Conservation (phyloP, 1,284 basidiomycete genomes). For the Omphalotus olearius region DNA sequence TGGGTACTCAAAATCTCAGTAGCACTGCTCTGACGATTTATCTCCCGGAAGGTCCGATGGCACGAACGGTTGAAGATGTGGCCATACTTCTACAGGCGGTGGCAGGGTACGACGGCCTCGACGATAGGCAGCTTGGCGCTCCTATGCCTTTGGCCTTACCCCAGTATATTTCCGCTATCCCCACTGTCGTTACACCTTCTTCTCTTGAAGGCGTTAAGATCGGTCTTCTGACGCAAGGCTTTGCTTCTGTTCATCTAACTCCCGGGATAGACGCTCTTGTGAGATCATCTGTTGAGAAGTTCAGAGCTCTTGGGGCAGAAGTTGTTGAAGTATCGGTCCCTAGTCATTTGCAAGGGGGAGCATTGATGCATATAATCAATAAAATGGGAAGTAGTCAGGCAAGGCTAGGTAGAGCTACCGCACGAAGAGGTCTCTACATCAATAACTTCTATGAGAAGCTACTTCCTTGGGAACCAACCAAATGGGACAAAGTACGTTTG, state of each 20-base stretch:
- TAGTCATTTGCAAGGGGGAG: background rate
- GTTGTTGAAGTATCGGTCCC: slow-evolving; percentile 37
- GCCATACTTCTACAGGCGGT: slow-evolving; percentile 16
- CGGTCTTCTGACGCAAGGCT: slow-evolving; percentile 38
- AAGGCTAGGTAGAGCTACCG: slow-evolving; percentile 22
- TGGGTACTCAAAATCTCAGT: no score
- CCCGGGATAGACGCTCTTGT: slow-evolving; percentile 28
- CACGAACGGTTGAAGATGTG: slow-evolving; percentile 25
- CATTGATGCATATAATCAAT: slow-evolving; percentile 20
- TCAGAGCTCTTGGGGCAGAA: slow-evolving; percentile 32
- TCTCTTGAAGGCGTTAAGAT: slow-evolving; percentile 32
- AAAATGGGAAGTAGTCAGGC: slow-evolving; percentile 20
- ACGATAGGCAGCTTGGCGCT: slow-evolving; percentile 32
- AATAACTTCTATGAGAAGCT: slow-evolving; percentile 32
- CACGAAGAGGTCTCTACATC: slow-evolving; percentile 32
- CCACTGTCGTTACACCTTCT: slow-evolving; percentile 5
- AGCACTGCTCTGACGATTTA: no score
- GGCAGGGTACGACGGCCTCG: background rate
- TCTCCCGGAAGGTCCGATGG: slow-evolving; percentile 42
- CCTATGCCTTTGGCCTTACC: slow-evolving; percentile 35
- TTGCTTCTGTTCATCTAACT: slow-evolving; percentile 24
- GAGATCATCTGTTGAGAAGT: slow-evolving; percentile 28
- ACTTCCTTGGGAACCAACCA: slow-evolving; percentile 36
- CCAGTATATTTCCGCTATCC: slow-evolving; percentile 26
- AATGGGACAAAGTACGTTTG: slow-evolving; percentile 28